These are phyloP conservation scores for Auxenochlorella pyrenoidosa DNA, from an alignment of 139 green algal species.

Conservation along the genomic window DNA sequence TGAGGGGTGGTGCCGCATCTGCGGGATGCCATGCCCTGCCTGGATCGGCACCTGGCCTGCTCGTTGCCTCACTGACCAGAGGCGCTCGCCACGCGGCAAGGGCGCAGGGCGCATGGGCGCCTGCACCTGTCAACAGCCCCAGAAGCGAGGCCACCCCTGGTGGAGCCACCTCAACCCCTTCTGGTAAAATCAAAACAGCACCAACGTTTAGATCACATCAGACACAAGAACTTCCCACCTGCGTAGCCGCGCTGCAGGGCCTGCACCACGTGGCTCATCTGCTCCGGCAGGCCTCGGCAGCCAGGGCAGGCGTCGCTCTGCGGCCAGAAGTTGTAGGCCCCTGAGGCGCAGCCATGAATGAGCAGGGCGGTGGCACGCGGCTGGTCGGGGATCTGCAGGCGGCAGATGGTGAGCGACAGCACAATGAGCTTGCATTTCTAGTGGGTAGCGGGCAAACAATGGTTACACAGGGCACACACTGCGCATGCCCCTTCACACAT, in stretches of 20 bases:
- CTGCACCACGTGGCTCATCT: slow-evolving; percentile 27
- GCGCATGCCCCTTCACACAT: no score
- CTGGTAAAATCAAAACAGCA: no score
- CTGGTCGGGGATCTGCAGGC: neutral
- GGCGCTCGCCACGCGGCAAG: neutral
- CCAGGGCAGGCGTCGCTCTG: slow-evolving; percentile 4
- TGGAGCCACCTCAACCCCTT: no score
- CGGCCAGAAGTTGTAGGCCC: slow-evolving; percentile 6
- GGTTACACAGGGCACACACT: no score
- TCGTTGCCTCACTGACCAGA: no score
- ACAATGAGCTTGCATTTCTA: no score
- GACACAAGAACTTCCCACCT: neutral
- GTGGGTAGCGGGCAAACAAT: no score
- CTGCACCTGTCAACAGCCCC: neutral
- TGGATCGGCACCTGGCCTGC: no score
- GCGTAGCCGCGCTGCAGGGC: slow-evolving; percentile 12
- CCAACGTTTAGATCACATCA: no score
- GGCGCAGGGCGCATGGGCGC: neutral
- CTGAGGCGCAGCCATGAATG: slow-evolving; percentile 15
- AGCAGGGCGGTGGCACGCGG: neutral
- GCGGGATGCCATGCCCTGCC: no score
- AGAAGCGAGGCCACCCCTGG: neutral
- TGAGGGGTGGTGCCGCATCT: no score
- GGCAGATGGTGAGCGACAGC: no score
- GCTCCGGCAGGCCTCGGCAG: slow-evolving; percentile 29